These are phyloP conservation scores for Xylaria sp. DNA, from an alignment of 2,329 filamentous ascomycete species.

Conservation along the genomic window DNA sequence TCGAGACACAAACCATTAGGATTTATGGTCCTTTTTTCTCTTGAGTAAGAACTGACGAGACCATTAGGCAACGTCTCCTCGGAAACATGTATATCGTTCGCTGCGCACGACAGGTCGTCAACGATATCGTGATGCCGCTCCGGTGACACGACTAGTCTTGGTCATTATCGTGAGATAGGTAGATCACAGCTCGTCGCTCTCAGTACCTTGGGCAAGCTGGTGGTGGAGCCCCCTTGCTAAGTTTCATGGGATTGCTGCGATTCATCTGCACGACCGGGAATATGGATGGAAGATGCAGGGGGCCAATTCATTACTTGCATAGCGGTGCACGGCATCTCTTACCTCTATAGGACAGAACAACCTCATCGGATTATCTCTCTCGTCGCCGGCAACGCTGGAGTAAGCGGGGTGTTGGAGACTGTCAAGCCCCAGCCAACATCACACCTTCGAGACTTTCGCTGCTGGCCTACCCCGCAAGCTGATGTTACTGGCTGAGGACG, in stretches of 20 bases:
- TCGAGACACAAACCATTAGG: no score
- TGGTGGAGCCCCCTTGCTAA: constrained; percentile 10
- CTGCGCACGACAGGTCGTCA: constrained; percentile 7
- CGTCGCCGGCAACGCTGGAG: constrained; percentile 2
- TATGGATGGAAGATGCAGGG: constrained; percentile 16
- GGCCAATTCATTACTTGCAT: constrained; percentile 14
- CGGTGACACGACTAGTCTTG: constrained; percentile 7
- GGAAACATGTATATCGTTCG: constrained; percentile 1
- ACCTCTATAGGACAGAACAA: constrained; percentile 9
- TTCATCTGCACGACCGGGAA: constrained; percentile 11
- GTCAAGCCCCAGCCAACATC: constrained; percentile 1
- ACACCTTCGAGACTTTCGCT: constrained; percentile 4
- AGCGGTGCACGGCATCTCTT: constrained; percentile 1
- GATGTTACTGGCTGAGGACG: background rate
- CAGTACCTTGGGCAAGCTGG: background rate
- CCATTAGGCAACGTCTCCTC: background rate
- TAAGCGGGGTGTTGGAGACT: constrained; percentile 6
- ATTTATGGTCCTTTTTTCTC: background rate
- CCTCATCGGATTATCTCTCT: background rate
- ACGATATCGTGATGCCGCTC: constrained; percentile 5
- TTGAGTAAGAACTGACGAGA: background rate
- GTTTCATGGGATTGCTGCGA: constrained; percentile 8
- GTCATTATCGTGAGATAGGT: constrained; percentile 13
- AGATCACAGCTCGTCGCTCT: constrained; percentile 8
- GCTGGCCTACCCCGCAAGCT: constrained; percentile 14